Evolutionary conservation across 2,329 filamentous ascomycete genomes (phyloP), one percentile per base, ranked within the genome.

Genomic region (Diaporthe destruens): DNA sequence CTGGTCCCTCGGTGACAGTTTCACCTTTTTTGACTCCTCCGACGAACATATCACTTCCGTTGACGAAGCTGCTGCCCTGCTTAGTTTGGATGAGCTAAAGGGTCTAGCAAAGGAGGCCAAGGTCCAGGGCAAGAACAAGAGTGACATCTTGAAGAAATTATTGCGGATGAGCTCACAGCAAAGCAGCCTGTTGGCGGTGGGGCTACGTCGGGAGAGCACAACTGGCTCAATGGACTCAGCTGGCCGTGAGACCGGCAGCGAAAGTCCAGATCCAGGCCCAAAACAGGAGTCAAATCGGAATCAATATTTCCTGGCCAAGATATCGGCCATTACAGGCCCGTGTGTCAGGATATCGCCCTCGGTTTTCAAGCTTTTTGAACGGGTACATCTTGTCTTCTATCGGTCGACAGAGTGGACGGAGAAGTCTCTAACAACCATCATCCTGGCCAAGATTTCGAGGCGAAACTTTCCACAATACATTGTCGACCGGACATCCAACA

Each of bases 361-460:
- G 0, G 88, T 92, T 0, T 88, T 95, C 75, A 94, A 91, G 77
- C 87, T 99, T 0, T 99, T 99, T 78, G 95, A 98, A 81, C 90
- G 96, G 34, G 95, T 98, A 0, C 96, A 98, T 82, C 85, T 99
- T 2, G 95, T 99, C 36, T 99, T 98, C 81, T 98, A 98, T 81
- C 89, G 96, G 72, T 98, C 95, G 12, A 97, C 94, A 0, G 94
- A 98, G 80, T 99, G 96, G 96, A 97, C 95, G 0, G 96, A 98
- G 78, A 98, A 98, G 81, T 98, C 96, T 1, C 85, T 99, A 18
- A 98, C 94, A 1, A 96, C 95, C 0, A 96, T 98, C 69, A 98
- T 99, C 56, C 87, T 99, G 6, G 94, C 96, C 9, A 95, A 96
- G 75, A 97, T 97, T 72, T 94, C 95, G 2, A 89, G 91, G 55